Evolutionary conservation across 2,329 filamentous ascomycete genomes (phyloP).

Genomic region (Calonectria pauciramosa): DNA sequence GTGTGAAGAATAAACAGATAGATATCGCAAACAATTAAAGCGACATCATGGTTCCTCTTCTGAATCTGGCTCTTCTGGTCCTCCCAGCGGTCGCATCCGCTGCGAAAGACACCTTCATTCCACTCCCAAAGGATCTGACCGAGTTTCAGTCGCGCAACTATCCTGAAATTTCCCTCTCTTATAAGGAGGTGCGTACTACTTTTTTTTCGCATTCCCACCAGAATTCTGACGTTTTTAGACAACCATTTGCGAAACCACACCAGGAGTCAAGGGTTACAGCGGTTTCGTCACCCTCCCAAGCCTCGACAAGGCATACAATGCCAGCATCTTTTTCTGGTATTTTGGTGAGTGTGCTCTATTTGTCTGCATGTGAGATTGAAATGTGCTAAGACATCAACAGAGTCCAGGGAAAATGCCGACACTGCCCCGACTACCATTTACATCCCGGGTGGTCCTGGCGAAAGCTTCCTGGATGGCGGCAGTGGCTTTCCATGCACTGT

Average conservation of each 20-base stretch:
- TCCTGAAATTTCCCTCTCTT: slow-evolving; percentile 37
- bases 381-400: slow-evolving; percentile 15
- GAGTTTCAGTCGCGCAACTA: slow-evolving; percentile 17
- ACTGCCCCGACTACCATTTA: slow-evolving; percentile 61
- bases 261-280: slow-evolving; percentile 38
- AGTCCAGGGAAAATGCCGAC: slow-evolving; percentile 48
- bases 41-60: neutral
- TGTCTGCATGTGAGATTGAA: no score
- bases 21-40: neutral
- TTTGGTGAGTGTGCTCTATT: slow-evolving; percentile 42
- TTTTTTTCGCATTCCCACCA: no score
- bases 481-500: slow-evolving; percentile 67
- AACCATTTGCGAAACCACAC: slow-evolving; percentile 41
- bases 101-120: neutral
- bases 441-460: slow-evolving; percentile 74
- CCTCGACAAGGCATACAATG: slow-evolving; percentile 27
- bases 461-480: slow-evolving; percentile 70
- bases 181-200: slow-evolving; percentile 37
- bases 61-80: neutral
- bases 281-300: slow-evolving; percentile 42
- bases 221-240: slow-evolving; percentile 25
- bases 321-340: slow-evolving; percentile 60
- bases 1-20: neutral
- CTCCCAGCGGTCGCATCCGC: neutral
- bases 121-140: neutral